phyloP scores from a whole-genome alignment of 202 grass and related monocot species.

The Miscanthus sacchariflorus region DNA sequence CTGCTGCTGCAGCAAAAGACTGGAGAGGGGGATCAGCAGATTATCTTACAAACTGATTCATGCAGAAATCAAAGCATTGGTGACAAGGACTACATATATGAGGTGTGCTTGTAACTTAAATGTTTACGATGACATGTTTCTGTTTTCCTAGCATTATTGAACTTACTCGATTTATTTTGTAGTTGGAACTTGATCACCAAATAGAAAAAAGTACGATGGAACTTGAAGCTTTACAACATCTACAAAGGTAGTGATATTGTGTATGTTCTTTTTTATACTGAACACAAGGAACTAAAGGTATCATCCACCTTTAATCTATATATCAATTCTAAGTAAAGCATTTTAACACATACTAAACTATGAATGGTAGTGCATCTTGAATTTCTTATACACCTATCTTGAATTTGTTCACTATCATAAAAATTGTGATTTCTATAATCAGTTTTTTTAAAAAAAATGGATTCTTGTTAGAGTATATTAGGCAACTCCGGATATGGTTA shows the following conservation, averaged over 20 bases:
- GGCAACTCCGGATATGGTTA: too few relatives aligned
- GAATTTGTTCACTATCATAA: constrained; percentile 30
- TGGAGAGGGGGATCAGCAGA: too few relatives aligned
- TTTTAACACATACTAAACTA: constrained; percentile 34
- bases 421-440: constrained; percentile 2
- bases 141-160: constrained; percentile 18
- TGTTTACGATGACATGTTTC: constrained; percentile 16
- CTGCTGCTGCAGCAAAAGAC: too few relatives aligned
- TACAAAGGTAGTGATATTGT: constrained; percentile 54
- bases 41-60: constrained; percentile 14
- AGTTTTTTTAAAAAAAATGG: background rate
- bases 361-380: background rate
- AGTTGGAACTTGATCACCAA: constrained; percentile 69
- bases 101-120: constrained; percentile 53
- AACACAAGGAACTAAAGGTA: constrained; percentile 26
- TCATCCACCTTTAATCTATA: constrained; percentile 10
- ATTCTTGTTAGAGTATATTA: too few relatives aligned
- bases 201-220: constrained; percentile 54
- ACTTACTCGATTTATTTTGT: constrained; percentile 25
- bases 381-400: constrained; percentile 4
- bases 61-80: constrained; percentile 41
- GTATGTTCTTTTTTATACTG: constrained; percentile 7
- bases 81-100: constrained; percentile 58
- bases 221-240: constrained; percentile 60
- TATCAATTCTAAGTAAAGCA: background rate